Evolutionary conservation across 2,329 filamentous ascomycete genomes (phyloP).

Genomic region (Xylaria multiplex): DNA sequence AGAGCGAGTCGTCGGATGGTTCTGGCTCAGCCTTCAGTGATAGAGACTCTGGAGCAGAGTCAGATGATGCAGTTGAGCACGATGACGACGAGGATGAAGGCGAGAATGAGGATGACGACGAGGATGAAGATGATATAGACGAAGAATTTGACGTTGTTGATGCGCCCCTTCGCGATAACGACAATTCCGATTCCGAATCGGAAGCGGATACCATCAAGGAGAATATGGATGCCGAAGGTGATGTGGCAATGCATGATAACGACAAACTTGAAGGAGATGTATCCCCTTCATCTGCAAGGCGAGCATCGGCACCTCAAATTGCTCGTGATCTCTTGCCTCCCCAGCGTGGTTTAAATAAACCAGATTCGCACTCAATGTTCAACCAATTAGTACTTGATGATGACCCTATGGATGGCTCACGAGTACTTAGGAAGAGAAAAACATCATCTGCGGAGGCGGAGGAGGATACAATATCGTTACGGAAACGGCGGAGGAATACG

Average conservation of each 20-base stretch:
- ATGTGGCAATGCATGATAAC: constrained; percentile 41
- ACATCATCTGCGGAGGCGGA: constrained; percentile 75
- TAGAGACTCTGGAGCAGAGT: constrained; percentile 46
- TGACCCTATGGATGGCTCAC: constrained; percentile 78
- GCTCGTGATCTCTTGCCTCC: constrained; percentile 78
- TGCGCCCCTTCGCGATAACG: constrained; percentile 41
- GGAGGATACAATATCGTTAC: constrained; percentile 61
- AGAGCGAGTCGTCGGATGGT: constrained; percentile 49
- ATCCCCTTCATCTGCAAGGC: constrained; percentile 56
- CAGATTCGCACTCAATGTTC: constrained; percentile 81
- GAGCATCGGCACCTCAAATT: constrained; percentile 71
- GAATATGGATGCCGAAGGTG: constrained; percentile 43
- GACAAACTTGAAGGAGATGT: constrained; percentile 45
- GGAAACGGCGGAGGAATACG: constrained; percentile 64
- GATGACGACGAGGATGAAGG: constrained; percentile 48
- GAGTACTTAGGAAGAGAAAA: constrained; percentile 84
- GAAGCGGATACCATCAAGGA: constrained; percentile 43
- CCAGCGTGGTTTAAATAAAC: constrained; percentile 70
- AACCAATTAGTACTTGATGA: constrained; percentile 77
- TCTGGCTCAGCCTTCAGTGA: constrained; percentile 46
- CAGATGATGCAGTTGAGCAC: constrained; percentile 46
- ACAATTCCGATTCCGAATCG: constrained; percentile 47
- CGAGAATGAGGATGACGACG: constrained; percentile 42
- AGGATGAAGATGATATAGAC: constrained; percentile 43
- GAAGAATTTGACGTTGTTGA: constrained; percentile 49